These are phyloP conservation scores for Delitschia confertaspora DNA, from an alignment of 495 filamentous ascomycete genomes.

Conservation along the genomic window DNA sequence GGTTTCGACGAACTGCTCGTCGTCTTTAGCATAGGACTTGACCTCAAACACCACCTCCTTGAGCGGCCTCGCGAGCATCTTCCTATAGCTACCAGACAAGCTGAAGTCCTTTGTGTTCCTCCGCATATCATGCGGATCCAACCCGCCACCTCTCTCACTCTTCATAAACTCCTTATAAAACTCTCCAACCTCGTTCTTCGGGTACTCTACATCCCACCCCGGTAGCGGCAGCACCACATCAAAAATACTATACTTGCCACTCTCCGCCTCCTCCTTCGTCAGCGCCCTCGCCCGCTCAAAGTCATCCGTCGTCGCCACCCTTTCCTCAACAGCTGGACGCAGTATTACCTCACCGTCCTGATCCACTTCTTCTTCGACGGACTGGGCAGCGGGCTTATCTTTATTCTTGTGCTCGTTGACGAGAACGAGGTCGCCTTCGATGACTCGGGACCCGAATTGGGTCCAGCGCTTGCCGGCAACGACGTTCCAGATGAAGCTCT, in stretches of 20 bases:
- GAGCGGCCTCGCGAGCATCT: constrained; percentile 60
- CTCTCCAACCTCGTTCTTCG: constrained; percentile 66
- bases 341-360: constrained; percentile 62
- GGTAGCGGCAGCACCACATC: constrained; percentile 93
- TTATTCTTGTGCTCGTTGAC: constrained; percentile 47
- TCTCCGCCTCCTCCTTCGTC: constrained; percentile 65
- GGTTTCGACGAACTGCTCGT: constrained; percentile 78
- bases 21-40: constrained; percentile 55
- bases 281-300: constrained; percentile 70
- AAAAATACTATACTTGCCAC: constrained; percentile 70
- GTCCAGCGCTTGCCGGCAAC: constrained; percentile 72
- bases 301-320: constrained; percentile 46
- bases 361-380: constrained; percentile 43
- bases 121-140: constrained; percentile 83
- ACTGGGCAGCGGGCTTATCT: constrained; percentile 25
- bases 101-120: constrained; percentile 75
- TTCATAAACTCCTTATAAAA: constrained; percentile 82
- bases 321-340: constrained; percentile 48
- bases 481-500: constrained; percentile 86
- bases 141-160: constrained; percentile 58
- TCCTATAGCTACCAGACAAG: constrained; percentile 81
- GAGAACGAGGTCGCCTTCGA: constrained; percentile 82
- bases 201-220: constrained; percentile 83
- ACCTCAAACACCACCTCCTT: constrained; percentile 55
- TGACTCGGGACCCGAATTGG: constrained; percentile 56